Base-by-base conservation (phyloP, 345 rosid genomes). In the Populus deltoides region DNA sequence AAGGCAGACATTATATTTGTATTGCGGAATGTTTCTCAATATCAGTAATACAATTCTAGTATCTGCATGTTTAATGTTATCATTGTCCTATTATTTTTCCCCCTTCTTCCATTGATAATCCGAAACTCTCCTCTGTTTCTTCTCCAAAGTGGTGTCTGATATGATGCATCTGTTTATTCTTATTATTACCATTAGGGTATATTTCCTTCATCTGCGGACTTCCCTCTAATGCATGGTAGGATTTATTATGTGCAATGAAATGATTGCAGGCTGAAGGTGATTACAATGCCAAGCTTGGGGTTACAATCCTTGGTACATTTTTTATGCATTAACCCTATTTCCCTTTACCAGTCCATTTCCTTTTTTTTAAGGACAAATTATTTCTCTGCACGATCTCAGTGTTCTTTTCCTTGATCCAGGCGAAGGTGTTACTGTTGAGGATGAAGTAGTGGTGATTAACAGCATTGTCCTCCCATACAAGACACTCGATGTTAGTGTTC, bases 391-490 rank as follows among this genome's bases (percentile, higher is more conserved):
- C 33, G 8, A 16, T 38, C 71, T 75, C 57, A 63, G 2, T 51
- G 5, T 2, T 72, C 16, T 72, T 22, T 62, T 17, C 13, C 4
- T 74, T 22, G 68, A 24, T 70, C 2, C 75, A 82, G 84, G 84
- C 47, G 84, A 82, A 66, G 72, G 79, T 12, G 84, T 82, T 18
- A 33, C 59, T 27, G 84, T 82, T 38, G 84, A 78, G 55, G 84
- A 82, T 65, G 84, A 82, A 29, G 81, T 78, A 1, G 84, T 78
- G 75, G 84, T 82, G 62, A 47, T 70, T 4, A 82, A 66, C 66
- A 73, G 84, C 78, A 82, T 78, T 31, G 79, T 82, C 55, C 84
- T 82, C 72, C 84, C 84, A 51, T 74, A 82, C 73, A 82, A 82
- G 75, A 78, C 81, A 13, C 75, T 82, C 38, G 78, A 82, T 78